Percentiles rank a stretch among this genome's conserved stretches.
These are phyloP conservation scores for Zelonia costaricensis DNA, from an alignment of 208 protist genomes.

Conservation along the genomic window DNA sequence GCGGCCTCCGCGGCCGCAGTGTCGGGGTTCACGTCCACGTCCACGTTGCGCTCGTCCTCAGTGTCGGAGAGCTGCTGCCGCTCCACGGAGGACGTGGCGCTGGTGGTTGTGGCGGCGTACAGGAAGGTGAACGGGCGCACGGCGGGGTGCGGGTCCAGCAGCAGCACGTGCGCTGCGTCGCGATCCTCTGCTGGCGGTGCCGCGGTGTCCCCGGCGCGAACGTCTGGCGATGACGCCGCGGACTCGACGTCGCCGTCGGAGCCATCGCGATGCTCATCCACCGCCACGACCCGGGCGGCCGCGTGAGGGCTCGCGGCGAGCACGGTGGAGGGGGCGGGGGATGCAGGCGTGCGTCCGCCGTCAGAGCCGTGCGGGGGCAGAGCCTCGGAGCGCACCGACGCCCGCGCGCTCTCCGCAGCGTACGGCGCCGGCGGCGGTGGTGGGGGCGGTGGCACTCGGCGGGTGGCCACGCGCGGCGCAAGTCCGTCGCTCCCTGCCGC, in stretches of 20 bases:
- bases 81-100: background rate
- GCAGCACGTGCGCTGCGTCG: too few relatives aligned
- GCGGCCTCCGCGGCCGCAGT: background rate
- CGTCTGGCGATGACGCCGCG: too few relatives aligned
- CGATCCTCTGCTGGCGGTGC: too few relatives aligned
- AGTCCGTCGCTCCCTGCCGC: background rate
- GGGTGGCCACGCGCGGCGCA: background rate
- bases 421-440: constrained; percentile 1
- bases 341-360: background rate
- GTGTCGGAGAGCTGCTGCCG: background rate
- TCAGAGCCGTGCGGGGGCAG: background rate
- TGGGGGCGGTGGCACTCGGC: background rate
- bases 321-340: constrained; percentile 1
- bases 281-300: too few relatives aligned
- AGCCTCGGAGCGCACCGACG: constrained; percentile 17
- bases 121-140: too few relatives aligned
- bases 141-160: too few relatives aligned
- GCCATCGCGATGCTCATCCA: too few relatives aligned
- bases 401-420: constrained; percentile 13
- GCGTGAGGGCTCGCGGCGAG: too few relatives aligned
- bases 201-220: too few relatives aligned
- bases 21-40: background rate
- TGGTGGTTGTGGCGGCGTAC: too few relatives aligned
- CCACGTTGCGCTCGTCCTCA: background rate
- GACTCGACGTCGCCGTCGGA: too few relatives aligned